Base-by-base conservation (phyloP, 495 filamentous ascomycete genomes). In the Evernia prunastri region DNA sequence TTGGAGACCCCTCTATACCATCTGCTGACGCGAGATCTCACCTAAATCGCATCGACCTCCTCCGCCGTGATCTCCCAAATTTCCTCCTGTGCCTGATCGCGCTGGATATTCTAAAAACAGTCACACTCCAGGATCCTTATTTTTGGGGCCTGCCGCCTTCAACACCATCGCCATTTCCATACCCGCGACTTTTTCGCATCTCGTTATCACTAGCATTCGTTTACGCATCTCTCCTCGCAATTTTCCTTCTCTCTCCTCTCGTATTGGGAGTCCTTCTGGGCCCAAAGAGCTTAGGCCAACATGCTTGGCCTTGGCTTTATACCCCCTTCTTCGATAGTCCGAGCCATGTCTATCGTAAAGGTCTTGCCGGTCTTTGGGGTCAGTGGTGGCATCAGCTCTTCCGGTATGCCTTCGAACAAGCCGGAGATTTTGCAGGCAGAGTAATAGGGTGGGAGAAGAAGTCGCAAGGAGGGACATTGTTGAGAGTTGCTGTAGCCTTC, bases 361-460 rank as follows among this genome's bases (percentile, higher is more conserved):
- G 91, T 0, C 74, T 96, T 1, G 77, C 81, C 11, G 91, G 91
- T 36, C 84, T 86, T 68, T 96, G 91, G 91, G 84, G 87, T 49
- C 80, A 77, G 20, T 95, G 87, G 86, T 96, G 91, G 91, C 91
- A 96, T 73, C 91, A 96, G 72, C 82, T 87, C 2, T 94, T 96
- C 75, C 85, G 90, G 4, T 79, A 83, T 42, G 88, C 80, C 0
- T 93, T 96, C 71, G 67, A 71, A n/a, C 47, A 63, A 49, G 66
- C 54, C 60, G 69, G 69, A 12, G 69, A 71, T 12, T 66, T 61
- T 20, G 40, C 54, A 20, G 67, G 58, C 12, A 43, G 61, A n/a
- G 6, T 58, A 13, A 40, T 27, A 25, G 66, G 66, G 8, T 70
- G 63, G 66, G 54, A 51, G 13, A 62, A 68, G 57, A 63, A 43